These are phyloP conservation scores for Kodamaea kakaduensis DNA, from an alignment of 805 yeast species.

Conservation along the genomic window DNA sequence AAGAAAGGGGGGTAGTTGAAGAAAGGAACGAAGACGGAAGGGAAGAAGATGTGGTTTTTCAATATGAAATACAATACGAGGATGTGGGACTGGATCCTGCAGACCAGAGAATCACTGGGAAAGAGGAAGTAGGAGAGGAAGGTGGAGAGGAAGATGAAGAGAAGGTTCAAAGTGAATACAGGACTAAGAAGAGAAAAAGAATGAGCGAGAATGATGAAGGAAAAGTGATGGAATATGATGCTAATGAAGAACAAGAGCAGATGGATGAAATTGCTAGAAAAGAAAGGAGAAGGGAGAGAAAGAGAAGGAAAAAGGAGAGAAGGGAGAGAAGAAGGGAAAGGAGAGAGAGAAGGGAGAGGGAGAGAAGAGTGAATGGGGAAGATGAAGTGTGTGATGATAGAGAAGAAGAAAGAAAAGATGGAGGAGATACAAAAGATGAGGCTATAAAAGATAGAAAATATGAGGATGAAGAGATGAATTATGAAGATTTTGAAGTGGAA, in stretches of 20 bases:
- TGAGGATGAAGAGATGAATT: too few relatives aligned
- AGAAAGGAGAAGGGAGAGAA: background rate
- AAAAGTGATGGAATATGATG: too few relatives aligned
- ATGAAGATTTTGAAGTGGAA: background rate
- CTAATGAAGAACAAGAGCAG: too few relatives aligned
- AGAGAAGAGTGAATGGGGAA: background rate
- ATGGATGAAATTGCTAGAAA: too few relatives aligned
- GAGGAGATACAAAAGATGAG: too few relatives aligned
- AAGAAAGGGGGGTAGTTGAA: background rate
- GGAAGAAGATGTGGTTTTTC: background rate
- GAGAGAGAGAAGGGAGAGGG: background rate
- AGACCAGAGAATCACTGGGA: too few relatives aligned
- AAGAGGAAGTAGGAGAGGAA: background rate
- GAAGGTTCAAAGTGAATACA: too few relatives aligned
- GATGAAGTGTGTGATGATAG: too few relatives aligned
- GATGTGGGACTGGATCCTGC: too few relatives aligned
- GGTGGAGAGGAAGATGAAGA: background rate
- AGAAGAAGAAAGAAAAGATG: too few relatives aligned
- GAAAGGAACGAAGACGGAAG: background rate
- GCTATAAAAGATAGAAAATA: background rate
- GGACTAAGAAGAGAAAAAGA: background rate
- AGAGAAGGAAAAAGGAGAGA: background rate
- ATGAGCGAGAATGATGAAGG: too few relatives aligned
- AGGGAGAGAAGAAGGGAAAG: background rate
- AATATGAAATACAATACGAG: background rate